Base-by-base conservation (phyloP, 345 rosid species). In the Atalantia buxifolia region DNA sequence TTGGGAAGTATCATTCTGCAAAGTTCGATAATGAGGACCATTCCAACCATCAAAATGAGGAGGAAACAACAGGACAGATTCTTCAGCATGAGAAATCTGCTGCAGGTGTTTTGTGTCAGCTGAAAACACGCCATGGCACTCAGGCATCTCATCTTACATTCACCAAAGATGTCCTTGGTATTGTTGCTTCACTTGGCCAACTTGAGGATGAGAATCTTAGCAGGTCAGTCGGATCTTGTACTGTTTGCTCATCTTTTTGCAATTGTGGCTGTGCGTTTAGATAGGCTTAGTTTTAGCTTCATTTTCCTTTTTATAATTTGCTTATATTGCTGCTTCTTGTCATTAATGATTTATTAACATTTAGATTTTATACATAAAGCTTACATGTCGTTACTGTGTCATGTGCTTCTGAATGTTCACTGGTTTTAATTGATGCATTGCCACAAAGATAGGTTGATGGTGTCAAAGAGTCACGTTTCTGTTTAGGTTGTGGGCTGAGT, bases 161-260 rank as follows among this genome's bases (percentile, higher is more conserved):
- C 65, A 81, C 85, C 30, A 87, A 89, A 83, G 94, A 91, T 78
- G 87, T 93, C 0, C 70, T 94, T 24, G 99, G 98, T 31, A 35
- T 87, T 78, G 98, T 96, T 78, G 98, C 97, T 31, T 89, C 88
- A 22, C 95, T 96, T 59, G 98, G 95, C 76, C 90, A 85, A 77
- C 92, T 94, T 42, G 88, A 81, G 69, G 95, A 96, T 83, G 91
- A 85, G 73, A 91, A 89, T 72, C 92, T 96, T 71, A 90, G 90
- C 90, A 86, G 91, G 99, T 91, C 74, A 76, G 91, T 86, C 74
- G 69, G 71, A 55, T 74, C 77, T 73, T 19, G 40, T 72, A 66
- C 30, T 10, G 6, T 76, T 70, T 69, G 22, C 63, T 62, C 42
- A 30, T 75, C 57, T 79, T 75, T 70, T 24, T 60, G 6, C 18